Conservation (phyloP, 2,329 filamentous ascomycete species). For the Scedosporium dehoogii region DNA sequence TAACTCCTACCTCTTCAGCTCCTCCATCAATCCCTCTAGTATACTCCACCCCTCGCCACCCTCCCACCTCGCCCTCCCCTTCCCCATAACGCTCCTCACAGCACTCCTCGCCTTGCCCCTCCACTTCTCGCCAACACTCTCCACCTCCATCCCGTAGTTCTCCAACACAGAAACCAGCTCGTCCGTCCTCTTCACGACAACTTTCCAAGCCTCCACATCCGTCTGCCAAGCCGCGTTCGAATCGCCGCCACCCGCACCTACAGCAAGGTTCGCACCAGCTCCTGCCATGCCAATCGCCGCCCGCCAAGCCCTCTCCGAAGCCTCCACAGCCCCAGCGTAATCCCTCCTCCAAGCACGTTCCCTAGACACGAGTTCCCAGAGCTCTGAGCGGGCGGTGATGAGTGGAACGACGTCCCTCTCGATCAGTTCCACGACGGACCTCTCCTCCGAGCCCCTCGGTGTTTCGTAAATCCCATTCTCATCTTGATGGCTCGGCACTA, state of each 20-base stretch:
- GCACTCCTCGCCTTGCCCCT: conserved; percentile 81
- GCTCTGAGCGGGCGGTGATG: conserved; percentile 66
- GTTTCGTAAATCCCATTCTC: conserved; percentile 21
- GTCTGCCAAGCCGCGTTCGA: conserved; percentile 31
- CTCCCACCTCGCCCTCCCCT: conserved; percentile 76
- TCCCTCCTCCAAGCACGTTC: conserved; percentile 65
- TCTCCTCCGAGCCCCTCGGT: conserved; percentile 48
- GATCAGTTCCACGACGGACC: conserved; percentile 60
- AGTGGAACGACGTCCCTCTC: conserved; percentile 69
- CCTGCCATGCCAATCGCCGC: conserved; percentile 32
- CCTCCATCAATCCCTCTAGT: conserved; percentile 47
- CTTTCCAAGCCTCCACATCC: conserved; percentile 55
- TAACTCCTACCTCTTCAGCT: conserved; percentile 28
- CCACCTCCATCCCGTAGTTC: conserved; percentile 58
- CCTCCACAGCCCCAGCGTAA: conserved; percentile 63
- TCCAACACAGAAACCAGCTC: conserved; percentile 76
- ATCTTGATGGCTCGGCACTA: conserved; percentile 20
- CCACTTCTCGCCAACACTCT: conserved; percentile 70
- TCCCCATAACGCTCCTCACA: conserved; percentile 71
- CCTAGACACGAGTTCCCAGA: conserved; percentile 67
- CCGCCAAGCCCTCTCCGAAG: conserved; percentile 85
- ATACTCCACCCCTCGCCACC: conserved; percentile 57
- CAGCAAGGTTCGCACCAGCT: background rate
- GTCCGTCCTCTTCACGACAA: conserved; percentile 68
- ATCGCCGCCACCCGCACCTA: background rate